Evolutionary conservation across 2,329 filamentous ascomycete species (phyloP), one percentile per base, ranked within the genome.

Genomic region (Sporothrix sp.): DNA sequence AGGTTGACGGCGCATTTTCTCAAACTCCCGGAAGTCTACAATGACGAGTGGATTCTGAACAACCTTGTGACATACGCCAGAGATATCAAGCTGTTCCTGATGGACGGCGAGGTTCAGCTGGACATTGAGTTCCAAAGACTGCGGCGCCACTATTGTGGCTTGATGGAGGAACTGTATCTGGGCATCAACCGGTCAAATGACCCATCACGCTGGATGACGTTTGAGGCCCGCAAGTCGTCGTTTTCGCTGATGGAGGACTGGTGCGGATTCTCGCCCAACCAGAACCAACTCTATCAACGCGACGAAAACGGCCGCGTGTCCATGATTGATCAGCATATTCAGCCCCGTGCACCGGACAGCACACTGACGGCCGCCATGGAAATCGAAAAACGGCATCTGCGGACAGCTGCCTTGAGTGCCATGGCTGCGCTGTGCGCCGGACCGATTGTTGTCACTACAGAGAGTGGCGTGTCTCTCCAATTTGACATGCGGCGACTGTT

Each of bases 191-290:
- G 83, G 47, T 88, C 88, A 0, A 82, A 82, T 54, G 87, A 96
- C 54, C 85, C 89, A 2, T 84, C 87, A 4, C 79, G 88, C 28
- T 98, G 93, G 91, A 93, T 98, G 80, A 90, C 93, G 0, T 98
- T 98, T 61, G 93, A 98, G 64, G 87, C 90, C 11, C 78, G 94
- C 36, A 95, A 96, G 63, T 96, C 93, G 5, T 86, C 91, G 0
- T 98, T 98, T 62, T 84, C 90, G 0, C 71, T 98, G 43, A 97
- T 98, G 90, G 93, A 98, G 66, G 91, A 97, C 57, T 98, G 94
- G 94, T 98, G 93, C 63, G 93, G 93, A 2, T 96, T 94, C 64
- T 95, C 90, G 7, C 88, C 90, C 0, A 95, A 96, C 57, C 88
- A 94, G 63, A 74, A 71, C 13, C 86, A 94, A 57, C 86, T 95